phyloP scores from a whole-genome alignment of 176 grass and related monocot species.

The Stipa capillata region DNA sequence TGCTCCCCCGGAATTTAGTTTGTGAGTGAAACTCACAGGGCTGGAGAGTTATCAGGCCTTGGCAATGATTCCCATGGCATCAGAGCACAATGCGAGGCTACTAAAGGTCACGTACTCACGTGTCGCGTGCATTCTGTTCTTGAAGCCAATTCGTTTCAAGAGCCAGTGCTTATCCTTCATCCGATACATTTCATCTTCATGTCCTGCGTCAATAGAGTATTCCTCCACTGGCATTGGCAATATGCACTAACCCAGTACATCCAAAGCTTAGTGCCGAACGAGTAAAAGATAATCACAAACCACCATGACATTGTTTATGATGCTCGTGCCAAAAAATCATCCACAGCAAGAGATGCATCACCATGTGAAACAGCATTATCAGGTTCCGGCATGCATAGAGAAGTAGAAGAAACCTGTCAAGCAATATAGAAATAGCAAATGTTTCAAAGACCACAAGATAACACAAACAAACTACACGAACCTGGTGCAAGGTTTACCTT shows the following conservation, averaged over 20 bases:
- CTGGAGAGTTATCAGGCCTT: background rate
- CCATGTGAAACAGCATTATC: conserved; percentile 92
- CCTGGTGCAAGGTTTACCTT: conserved; percentile 47
- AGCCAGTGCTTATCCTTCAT: background rate
- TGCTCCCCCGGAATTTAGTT: background rate
- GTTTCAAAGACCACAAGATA: conserved; percentile 14
- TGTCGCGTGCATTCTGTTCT: background rate
- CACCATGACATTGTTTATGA: conserved; percentile 15
- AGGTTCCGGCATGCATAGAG: conserved; percentile 73
- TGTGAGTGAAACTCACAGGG: background rate
- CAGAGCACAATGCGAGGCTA: background rate
- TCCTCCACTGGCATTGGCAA: conserved; percentile 3
- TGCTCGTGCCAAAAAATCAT: conserved; percentile 73
- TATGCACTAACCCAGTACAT: background rate
- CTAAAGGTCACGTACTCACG: background rate
- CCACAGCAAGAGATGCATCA: conserved; percentile 71
- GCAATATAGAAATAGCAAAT: background rate
- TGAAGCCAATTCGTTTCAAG: background rate
- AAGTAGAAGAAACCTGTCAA: conserved; percentile 55
- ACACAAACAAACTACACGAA: background rate
- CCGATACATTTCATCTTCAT: background rate
- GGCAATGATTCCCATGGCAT: background rate
- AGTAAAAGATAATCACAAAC: background rate
- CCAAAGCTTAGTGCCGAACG: background rate
- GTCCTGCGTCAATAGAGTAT: conserved; percentile 1